Evolutionary conservation across 2,329 filamentous ascomycete genomes (phyloP).

Genomic region (Trichoderma sp.): DNA sequence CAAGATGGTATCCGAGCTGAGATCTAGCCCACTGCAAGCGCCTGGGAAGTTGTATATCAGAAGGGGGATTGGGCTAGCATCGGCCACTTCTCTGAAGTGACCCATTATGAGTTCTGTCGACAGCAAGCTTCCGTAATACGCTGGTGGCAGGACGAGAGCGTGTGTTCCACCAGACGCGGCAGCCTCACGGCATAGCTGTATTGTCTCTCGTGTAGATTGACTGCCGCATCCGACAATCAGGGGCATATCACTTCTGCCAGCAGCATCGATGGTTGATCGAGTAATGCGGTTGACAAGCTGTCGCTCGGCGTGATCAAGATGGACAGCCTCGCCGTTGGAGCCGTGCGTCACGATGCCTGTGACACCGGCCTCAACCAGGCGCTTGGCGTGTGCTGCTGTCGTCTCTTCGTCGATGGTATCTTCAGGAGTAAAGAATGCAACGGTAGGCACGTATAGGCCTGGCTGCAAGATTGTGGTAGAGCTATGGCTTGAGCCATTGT

Average conservation of each 20-base stretch:
- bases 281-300: conserved; percentile 60
- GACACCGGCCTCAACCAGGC: conserved; percentile 61
- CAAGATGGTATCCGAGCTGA: conserved; percentile 56
- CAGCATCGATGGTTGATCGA: conserved; percentile 56
- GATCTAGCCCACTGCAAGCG: conserved; percentile 54
- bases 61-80: conserved; percentile 54
- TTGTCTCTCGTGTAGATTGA: conserved; percentile 64
- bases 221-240: conserved; percentile 69
- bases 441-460: conserved; percentile 61
- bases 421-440: conserved; percentile 57
- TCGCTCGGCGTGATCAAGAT: conserved; percentile 64
- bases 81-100: conserved; percentile 63
- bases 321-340: conserved; percentile 72
- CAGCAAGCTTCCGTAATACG: conserved; percentile 63
- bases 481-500: not conserved
- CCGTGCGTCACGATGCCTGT: conserved; percentile 67
- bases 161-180: conserved; percentile 62
- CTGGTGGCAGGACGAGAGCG: conserved; percentile 65
- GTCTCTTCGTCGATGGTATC: conserved; percentile 55
- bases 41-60: conserved; percentile 64
- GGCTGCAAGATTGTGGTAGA: not conserved
- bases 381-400: conserved; percentile 51
- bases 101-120: conserved; percentile 55
- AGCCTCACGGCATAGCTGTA: conserved; percentile 64
- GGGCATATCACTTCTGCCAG: conserved; percentile 53